Evolutionary conservation across 768 basidiomycete species (phyloP).

Genomic region (Hysterangium stoloniferum): DNA sequence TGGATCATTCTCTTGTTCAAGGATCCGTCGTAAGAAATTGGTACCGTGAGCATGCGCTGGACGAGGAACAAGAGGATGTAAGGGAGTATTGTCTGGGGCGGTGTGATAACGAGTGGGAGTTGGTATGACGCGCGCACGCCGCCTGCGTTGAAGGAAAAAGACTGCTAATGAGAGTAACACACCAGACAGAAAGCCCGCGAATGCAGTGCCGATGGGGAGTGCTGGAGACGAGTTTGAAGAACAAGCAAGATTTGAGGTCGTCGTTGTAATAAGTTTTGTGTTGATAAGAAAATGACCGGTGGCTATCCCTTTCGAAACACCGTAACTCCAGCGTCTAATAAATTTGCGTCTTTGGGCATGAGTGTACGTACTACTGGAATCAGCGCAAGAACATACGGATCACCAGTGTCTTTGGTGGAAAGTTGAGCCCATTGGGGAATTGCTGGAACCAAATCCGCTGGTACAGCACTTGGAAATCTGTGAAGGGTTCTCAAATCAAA

Average conservation of each 20-base stretch:
- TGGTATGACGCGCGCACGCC: conserved; percentile 7
- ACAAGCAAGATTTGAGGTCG: neutral
- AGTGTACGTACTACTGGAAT: too few relatives aligned
- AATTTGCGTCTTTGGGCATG: too few relatives aligned
- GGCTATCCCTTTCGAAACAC: conserved; percentile 3
- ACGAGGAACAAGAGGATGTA: conserved; percentile 5
- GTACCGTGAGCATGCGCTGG: conserved; percentile 7
- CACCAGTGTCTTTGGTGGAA: conserved; percentile 7
- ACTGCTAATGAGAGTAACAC: neutral
- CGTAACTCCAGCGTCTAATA: conserved; percentile 9
- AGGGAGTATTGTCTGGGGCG: conserved; percentile 11
- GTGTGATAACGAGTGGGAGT: conserved; percentile 11
- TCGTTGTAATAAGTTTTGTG: neutral
- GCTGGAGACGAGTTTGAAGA: neutral
- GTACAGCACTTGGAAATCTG: too few relatives aligned
- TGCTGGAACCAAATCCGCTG: neutral
- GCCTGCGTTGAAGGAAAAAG: conserved; percentile 3
- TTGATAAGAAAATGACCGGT: conserved; percentile 3
- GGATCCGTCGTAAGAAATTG: conserved; percentile 8
- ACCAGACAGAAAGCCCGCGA: conserved; percentile 4
- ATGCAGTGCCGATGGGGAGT: conserved; percentile 9
- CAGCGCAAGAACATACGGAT: neutral
- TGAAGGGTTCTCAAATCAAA: too few relatives aligned
- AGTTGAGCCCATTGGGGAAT: conserved; percentile 5
- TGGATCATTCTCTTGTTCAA: conserved; percentile 10